phyloP scores from a whole-genome alignment of 2,329 filamentous ascomycete species.

The Albophoma yamanashiensis region DNA sequence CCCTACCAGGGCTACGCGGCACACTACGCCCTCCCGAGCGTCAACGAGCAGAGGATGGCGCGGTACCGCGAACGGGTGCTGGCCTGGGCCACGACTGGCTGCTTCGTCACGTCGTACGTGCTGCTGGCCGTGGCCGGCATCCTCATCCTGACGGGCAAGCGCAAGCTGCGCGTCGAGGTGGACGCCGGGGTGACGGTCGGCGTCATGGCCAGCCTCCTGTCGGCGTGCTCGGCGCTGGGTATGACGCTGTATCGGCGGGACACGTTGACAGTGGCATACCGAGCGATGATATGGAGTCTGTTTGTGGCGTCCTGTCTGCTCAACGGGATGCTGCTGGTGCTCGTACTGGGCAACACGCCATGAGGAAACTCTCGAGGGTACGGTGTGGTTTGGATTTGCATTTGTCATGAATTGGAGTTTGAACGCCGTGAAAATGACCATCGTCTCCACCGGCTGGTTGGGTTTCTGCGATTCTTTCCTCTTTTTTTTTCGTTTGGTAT shows the following conservation, averaged over 20 bases:
- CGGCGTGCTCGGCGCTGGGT: slow-evolving; percentile 50
- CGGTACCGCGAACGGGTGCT: slow-evolving; percentile 45
- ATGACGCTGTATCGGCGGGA: slow-evolving; percentile 44
- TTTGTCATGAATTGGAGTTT: not conserved
- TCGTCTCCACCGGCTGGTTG: not conserved
- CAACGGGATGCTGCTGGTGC: slow-evolving; percentile 31
- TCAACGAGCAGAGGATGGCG: slow-evolving; percentile 37
- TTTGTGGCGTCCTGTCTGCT: slow-evolving; percentile 28
- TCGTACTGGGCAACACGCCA: slow-evolving; percentile 27
- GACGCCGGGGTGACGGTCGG: slow-evolving; percentile 63
- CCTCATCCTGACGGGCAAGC: slow-evolving; percentile 57
- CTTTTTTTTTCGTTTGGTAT: not conserved
- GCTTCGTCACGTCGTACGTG: slow-evolving; percentile 48
- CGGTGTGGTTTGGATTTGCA: not conserved
- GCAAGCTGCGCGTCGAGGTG: slow-evolving; percentile 59
- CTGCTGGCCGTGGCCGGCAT: slow-evolving; percentile 55
- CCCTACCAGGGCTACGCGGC: slow-evolving; percentile 39
- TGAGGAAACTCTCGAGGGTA: slow-evolving; percentile 7
- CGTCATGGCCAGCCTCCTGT: slow-evolving; percentile 54
- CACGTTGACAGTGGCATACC: slow-evolving; percentile 28
- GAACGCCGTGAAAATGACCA: not conserved
- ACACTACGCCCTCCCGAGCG: slow-evolving; percentile 42
- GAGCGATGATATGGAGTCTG: slow-evolving; percentile 25
- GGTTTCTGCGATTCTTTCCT: not conserved
- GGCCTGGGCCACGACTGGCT: slow-evolving; percentile 38